Evolutionary conservation across 768 basidiomycete species (phyloP).

Genomic region (Rhizopogon salebrosus): DNA sequence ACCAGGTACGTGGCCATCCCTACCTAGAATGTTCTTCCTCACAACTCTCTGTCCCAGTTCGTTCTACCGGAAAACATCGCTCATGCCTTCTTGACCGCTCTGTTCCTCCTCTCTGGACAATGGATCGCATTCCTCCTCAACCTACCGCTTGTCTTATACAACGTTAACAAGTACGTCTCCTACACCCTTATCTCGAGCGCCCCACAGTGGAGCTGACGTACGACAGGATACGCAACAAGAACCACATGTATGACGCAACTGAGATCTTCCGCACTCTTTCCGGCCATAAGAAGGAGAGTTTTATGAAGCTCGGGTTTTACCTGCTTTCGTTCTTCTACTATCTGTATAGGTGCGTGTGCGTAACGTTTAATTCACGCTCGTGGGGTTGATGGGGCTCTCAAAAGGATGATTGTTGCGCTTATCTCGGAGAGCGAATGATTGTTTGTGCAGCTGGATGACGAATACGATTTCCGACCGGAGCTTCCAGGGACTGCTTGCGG

Average conservation of each 20-base stretch:
- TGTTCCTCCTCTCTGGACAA: conserved; percentile 95
- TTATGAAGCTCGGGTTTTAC: conserved; percentile 92
- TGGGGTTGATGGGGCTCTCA: background rate
- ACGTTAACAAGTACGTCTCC: conserved; percentile 83
- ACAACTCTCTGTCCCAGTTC: conserved; percentile 52
- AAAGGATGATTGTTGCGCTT: conserved; percentile 84
- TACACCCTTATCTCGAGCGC: background rate
- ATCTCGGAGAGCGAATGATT: conserved; percentile 70
- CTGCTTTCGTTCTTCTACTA: conserved; percentile 91
- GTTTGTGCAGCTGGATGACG: background rate
- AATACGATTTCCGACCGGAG: background rate
- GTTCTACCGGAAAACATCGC: conserved; percentile 94
- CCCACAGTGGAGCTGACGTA: background rate
- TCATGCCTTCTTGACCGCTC: conserved; percentile 83
- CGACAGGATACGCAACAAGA: conserved; percentile 79
- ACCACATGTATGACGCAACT: conserved; percentile 99
- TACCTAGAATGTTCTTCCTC: background rate
- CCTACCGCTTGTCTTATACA: conserved; percentile 80
- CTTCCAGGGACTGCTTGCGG: background rate
- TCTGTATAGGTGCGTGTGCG: conserved; percentile 67
- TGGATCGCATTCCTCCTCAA: conserved; percentile 92
- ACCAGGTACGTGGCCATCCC: conserved; percentile 60
- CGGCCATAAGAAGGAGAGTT: conserved; percentile 93
- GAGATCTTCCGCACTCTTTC: conserved; percentile 96
- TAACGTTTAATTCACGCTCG: background rate